Percentiles rank a stretch among this genome's conserved stretches.
phyloP scores from a whole-genome alignment of 768 basidiomycete genomes.

The Pholiota microspora region DNA sequence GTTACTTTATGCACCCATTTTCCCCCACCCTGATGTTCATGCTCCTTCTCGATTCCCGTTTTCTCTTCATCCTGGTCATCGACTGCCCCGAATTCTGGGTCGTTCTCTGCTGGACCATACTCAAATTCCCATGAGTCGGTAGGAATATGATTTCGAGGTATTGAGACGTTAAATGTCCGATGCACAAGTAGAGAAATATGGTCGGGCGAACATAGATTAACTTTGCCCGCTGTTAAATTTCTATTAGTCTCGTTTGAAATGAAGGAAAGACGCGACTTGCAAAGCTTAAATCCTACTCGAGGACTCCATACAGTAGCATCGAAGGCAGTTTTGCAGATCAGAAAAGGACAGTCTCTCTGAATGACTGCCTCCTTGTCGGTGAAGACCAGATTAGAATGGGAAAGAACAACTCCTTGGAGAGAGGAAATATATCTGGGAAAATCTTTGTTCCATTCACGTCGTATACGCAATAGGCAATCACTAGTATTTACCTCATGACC shows the following conservation, averaged over 20 bases:
- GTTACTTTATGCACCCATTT: conserved; percentile 79
- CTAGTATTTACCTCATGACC: conserved; percentile 81
- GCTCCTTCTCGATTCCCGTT: conserved; percentile 20
- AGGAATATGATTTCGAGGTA: conserved; percentile 90
- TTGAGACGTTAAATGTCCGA: conserved; percentile 92
- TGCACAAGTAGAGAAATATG: conserved; percentile 89
- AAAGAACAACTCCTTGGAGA: conserved; percentile 82
- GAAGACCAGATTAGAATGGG: conserved; percentile 79
- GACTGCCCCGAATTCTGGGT: conserved; percentile 61
- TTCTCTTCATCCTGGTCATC: conserved; percentile 23
- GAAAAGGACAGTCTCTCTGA: conserved; percentile 82
- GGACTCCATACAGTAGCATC: conserved; percentile 91
- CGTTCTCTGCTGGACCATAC: conserved; percentile 78
- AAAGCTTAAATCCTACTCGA: conserved; percentile 72
- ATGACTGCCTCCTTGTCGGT: conserved; percentile 62
- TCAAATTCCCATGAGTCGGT: conserved; percentile 81
- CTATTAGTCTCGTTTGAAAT: too few relatives aligned
- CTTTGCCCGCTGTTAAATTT: conserved; percentile 90
- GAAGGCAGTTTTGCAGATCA: conserved; percentile 71
- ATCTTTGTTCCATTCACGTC: background rate
- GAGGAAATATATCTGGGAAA: conserved; percentile 76
- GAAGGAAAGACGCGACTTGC: conserved; percentile 39
- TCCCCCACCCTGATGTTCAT: conserved; percentile 50
- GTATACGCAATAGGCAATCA: background rate
- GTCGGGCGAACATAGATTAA: conserved; percentile 88